Evolutionary conservation across 257 asterid species (phyloP), one percentile per base, ranked within the genome.

Genomic region (Vinca minor): DNA sequence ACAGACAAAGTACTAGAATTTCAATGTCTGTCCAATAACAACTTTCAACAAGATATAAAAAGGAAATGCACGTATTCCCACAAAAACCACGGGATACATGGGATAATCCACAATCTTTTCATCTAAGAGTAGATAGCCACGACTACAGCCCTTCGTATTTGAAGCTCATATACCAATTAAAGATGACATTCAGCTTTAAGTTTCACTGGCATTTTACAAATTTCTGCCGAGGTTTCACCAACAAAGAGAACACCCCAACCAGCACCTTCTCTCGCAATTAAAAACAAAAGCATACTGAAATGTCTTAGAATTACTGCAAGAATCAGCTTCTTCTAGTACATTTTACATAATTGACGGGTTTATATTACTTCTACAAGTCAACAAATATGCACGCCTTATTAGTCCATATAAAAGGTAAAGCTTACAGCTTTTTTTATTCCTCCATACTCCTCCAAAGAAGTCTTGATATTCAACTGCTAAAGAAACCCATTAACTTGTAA

Each of bases 101-200:
- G 36, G 23, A 54, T 54, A 28, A 15, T 5, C 7, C 38, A 54
- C 4, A 54, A 52, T 25, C 21, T 28, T 25, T 25, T 52, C 58
- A 52, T 23, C 38, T 15, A 28, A 28, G 39, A 54, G 60, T 54
- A 28, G 60, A 11, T 28, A 1, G 28, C 15, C 21, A 28, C 12
- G 20, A 14, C 38, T 14, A 15, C 20, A 54, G 7, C 39, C 21
- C 26, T 44, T 14, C 11, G 12, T 13, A 28, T 17, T 44, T 14
- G 49, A 15, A 44, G 3, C 45, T 39, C 45, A 13, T 10, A 10
- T 2, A 54, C 32, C 20, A 28, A 28, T 28, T 28, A 1, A 54
- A 54, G 60, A 28, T 29, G 39, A 12, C 21, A 28, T 54, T 54
- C 60, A 54, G 60, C 11, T 54, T n/a, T n/a, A 28, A 54, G 59